Evolutionary conservation across 805 yeast species (phyloP), one percentile per base, ranked within the genome.

Genomic region (Zygotorulaspora florentina): DNA sequence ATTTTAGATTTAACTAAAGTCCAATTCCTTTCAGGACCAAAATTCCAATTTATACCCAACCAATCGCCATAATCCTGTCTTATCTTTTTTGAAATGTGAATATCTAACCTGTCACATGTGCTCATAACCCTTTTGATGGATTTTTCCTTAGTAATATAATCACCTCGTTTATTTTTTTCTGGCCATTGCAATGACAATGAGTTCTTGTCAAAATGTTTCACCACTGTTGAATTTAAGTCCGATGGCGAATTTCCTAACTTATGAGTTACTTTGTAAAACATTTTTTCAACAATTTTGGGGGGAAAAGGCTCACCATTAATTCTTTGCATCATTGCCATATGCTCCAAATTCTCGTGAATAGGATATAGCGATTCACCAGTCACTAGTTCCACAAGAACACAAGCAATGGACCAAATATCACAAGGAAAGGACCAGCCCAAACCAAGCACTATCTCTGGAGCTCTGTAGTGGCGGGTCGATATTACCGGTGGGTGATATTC

Each of bases 341-440:
- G 99, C 65, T 91, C 98, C 41, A 83, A 70, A 64, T 91, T 90
- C 62, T 93, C 97, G 64, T 91, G 96, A 1, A 98, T 93, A 54
- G 87, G 89, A 67, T 91, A 93, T 18, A 93, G 69, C 0, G 97
- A 96, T 59, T 88, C 96, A 23, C 99, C 99, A 15, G 95, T 87
- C 31, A 87, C 82, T 40, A 93, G 68, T 67, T 93, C 99, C 8
- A 88, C 90, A 29, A 93, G 68, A 12, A 93, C 87, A 65, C 98
- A 91, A 1, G 96, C 99, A 36, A 93, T 74, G 1, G 96, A 87
- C 99, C 99, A 93, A 70, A 91, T 72, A 64, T 93, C 99, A 65
- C 98, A 91, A 1, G 97, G 95, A 57, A 77, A 89, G 7, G 96
- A 85, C 98, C 99, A 93, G 15, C 97, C 96, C n/a, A 79, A 75